Evolutionary conservation across 2,329 filamentous ascomycete species (phyloP).

Genomic region (Penicillium nordicum): DNA sequence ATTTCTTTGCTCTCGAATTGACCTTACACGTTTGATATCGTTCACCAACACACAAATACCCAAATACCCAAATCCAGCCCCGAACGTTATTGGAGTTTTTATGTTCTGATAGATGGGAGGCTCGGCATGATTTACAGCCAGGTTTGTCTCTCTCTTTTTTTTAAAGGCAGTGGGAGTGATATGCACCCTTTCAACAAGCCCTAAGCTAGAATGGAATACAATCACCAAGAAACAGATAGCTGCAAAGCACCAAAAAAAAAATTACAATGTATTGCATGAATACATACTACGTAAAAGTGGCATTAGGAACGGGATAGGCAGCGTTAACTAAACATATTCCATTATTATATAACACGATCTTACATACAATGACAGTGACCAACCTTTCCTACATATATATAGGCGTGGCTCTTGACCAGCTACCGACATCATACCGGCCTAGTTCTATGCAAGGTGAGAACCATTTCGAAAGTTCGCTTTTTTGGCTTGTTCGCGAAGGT

Average conservation of each 20-base stretch:
- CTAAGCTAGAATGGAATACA: constrained; percentile 10
- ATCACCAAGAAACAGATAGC: constrained; percentile 3
- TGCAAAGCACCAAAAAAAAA: constrained; percentile 7
- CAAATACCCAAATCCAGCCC: constrained; percentile 20
- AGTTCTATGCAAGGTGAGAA: too few relatives aligned
- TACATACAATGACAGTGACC: background rate
- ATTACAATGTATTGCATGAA: background rate
- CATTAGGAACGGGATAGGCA: background rate
- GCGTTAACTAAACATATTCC: background rate
- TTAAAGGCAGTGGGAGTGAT: background rate
- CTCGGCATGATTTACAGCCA: constrained; percentile 3
- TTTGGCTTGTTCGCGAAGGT: too few relatives aligned
- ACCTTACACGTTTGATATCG: constrained; percentile 3
- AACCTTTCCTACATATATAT: background rate
- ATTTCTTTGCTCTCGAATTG: constrained; percentile 9
- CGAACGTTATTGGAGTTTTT: constrained; percentile 10
- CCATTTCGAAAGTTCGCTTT: too few relatives aligned
- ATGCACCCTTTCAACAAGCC: constrained; percentile 3
- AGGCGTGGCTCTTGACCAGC: background rate
- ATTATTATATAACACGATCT: background rate
- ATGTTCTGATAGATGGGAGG: constrained; percentile 21
- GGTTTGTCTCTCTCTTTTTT: constrained; percentile 1
- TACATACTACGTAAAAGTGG: background rate
- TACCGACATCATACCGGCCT: too few relatives aligned
- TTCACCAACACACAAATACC: constrained; percentile 20